phyloP scores from a whole-genome alignment of 768 basidiomycete species.

The Hypholoma sublateritium region DNA sequence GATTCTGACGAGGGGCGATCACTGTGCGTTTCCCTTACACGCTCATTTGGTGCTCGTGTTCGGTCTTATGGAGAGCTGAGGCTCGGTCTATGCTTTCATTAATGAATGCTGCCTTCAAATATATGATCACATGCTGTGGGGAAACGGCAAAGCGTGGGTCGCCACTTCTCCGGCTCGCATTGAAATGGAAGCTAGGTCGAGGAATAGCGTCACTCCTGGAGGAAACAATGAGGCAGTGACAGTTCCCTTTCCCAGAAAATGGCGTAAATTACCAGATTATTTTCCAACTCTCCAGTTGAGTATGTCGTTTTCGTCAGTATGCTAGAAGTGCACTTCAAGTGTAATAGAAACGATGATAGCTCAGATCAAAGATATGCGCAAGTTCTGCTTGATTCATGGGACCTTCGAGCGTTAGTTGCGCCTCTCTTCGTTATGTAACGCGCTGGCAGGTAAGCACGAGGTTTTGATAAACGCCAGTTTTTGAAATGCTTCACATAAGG shows the following conservation, averaged over 20 bases:
- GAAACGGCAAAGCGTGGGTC: background rate
- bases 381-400: background rate
- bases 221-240: conserved; percentile 20
- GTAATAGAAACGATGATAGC: background rate
- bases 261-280: background rate
- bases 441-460: conserved; percentile 14
- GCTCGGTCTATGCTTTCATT: conserved; percentile 14
- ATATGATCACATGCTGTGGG: conserved; percentile 14
- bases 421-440: conserved; percentile 12
- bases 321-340: no score
- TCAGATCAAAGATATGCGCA: background rate
- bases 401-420: background rate
- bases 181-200: background rate
- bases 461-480: conserved; percentile 2
- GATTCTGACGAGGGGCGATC: conserved; percentile 3
- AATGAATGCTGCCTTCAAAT: conserved; percentile 15
- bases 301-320: no score
- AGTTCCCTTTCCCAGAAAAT: conserved; percentile 12
- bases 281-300: no score
- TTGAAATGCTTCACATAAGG: background rate
- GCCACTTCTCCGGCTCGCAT: background rate
- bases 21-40: background rate
- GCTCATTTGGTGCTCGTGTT: conserved; percentile 14
- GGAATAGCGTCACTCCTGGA: conserved; percentile 7
- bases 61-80: conserved; percentile 2